Conservation (phyloP, 1,284 basidiomycete genomes). For the Vanrija sp. region DNA sequence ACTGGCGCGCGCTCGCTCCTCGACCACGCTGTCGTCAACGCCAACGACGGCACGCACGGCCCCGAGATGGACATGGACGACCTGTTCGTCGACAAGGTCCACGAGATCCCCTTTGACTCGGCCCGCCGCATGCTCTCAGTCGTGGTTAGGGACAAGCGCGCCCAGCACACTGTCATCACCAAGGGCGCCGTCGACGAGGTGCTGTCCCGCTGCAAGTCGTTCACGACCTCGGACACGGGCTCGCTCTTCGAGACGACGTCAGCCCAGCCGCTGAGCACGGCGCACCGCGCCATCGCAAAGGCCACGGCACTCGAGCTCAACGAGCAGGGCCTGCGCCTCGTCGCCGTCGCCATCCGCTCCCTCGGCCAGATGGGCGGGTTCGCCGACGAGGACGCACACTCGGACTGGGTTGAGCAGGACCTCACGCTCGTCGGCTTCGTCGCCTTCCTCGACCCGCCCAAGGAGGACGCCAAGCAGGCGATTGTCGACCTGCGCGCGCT, state of each 20-base stretch:
- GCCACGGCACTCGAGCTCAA: no score
- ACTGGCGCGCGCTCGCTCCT: not conserved
- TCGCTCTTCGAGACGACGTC: no score
- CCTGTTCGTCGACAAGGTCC: not conserved
- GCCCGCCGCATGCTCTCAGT: slow-evolving; percentile 2
- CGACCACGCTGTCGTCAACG: not conserved
- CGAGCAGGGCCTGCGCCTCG: no score
- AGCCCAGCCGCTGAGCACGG: no score
- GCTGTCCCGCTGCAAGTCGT: not conserved
- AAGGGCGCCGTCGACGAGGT: slow-evolving; percentile 1
- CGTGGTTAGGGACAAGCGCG: not conserved
- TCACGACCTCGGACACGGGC: no score
- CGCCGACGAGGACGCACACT: no score
- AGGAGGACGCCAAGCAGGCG: not conserved
- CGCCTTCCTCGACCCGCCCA: slow-evolving; percentile 1
- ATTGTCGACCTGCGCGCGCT: not conserved
- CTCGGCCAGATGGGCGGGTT: no score
- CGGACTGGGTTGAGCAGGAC: not conserved
- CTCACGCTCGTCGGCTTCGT: not conserved
- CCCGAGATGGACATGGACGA: not conserved
- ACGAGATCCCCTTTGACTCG: not conserved
- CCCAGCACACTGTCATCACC: not conserved
- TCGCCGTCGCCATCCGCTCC: no score
- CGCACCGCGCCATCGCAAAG: no score
- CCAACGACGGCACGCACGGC: not conserved